Evolutionary conservation across 2,329 filamentous ascomycete genomes (phyloP).

Genomic region (Trichoderma semiorbis): DNA sequence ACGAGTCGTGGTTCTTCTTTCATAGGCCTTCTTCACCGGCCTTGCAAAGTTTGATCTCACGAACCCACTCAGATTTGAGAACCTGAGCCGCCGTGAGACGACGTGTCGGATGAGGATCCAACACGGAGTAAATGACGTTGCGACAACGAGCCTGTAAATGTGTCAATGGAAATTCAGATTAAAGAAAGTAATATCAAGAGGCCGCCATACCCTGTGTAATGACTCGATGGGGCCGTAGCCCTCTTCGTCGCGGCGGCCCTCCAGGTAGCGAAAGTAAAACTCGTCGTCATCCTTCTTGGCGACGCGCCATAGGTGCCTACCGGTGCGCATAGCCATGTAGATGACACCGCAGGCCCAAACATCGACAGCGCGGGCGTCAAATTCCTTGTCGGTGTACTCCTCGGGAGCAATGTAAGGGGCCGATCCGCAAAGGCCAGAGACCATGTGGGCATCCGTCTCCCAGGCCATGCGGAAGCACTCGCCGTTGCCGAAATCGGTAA

Average conservation of each 20-base stretch:
- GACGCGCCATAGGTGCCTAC: conserved; percentile 92
- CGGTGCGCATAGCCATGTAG: conserved; percentile 99
- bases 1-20: conserved; percentile 20
- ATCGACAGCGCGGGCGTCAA: conserved; percentile 95
- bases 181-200: background rate
- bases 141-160: conserved; percentile 79
- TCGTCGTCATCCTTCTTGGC: conserved; percentile 96
- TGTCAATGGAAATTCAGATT: background rate
- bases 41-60: conserved; percentile 95
- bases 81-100: conserved; percentile 95
- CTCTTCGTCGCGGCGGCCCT: conserved; percentile 88
- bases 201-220: conserved; percentile 75
- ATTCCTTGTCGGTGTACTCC: conserved; percentile 92
- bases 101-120: conserved; percentile 88
- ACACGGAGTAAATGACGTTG: conserved; percentile 97
- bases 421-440: conserved; percentile 90
- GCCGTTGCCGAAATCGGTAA: conserved; percentile 97
- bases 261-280: conserved; percentile 91
- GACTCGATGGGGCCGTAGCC: conserved; percentile 97
- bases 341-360: conserved; percentile 98
- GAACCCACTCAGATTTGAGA: conserved; percentile 96
- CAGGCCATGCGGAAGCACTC: conserved; percentile 99
- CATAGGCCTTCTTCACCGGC: conserved; percentile 93
- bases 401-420: conserved; percentile 97
- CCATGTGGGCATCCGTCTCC: conserved; percentile 98